Percentiles rank a stretch among this genome's conserved stretches.
phyloP scores from a whole-genome alignment of 129 eudicot species.

The Kitagawia praeruptora region DNA sequence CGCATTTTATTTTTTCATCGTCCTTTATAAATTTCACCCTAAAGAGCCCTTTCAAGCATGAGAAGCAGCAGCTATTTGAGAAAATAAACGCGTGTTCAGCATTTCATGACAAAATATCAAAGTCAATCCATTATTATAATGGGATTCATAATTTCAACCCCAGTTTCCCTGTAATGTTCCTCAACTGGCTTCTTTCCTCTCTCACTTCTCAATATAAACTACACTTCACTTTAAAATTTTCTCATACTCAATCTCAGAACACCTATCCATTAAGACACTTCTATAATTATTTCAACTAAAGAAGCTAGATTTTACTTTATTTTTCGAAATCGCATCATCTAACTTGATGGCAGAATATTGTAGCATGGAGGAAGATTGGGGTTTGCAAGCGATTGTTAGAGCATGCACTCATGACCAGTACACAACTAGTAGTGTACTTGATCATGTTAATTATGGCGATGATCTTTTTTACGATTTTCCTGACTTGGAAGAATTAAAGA shows the following conservation, averaged over 20 bases:
- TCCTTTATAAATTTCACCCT: not conserved
- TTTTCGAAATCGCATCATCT: not conserved
- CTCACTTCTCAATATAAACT: not conserved
- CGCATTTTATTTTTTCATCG: not conserved
- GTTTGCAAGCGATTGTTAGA: conserved; percentile 62
- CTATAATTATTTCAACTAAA: not conserved
- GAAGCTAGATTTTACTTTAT: not conserved
- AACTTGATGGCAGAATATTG: not conserved
- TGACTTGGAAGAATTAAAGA: conserved; percentile 12
- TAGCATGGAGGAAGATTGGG: conserved; percentile 38
- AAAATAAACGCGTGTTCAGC: not conserved
- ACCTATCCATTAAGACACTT: too few relatives aligned
- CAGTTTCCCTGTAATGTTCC: not conserved
- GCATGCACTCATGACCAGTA: conserved; percentile 21
- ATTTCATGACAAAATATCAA: conserved; percentile 17
- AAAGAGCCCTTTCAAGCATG: not conserved
- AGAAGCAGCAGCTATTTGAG: not conserved
- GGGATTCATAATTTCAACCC: not conserved
- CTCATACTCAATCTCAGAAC: not conserved
- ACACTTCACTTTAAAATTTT: not conserved
- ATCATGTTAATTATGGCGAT: not conserved
- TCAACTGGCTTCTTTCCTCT: not conserved
- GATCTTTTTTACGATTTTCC: conserved; percentile 22
- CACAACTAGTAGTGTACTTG: conserved; percentile 1
- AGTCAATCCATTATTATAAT: conserved; percentile 21